phyloP scores from a whole-genome alignment of 495 filamentous ascomycete species.

The Tricharina praecox region DNA sequence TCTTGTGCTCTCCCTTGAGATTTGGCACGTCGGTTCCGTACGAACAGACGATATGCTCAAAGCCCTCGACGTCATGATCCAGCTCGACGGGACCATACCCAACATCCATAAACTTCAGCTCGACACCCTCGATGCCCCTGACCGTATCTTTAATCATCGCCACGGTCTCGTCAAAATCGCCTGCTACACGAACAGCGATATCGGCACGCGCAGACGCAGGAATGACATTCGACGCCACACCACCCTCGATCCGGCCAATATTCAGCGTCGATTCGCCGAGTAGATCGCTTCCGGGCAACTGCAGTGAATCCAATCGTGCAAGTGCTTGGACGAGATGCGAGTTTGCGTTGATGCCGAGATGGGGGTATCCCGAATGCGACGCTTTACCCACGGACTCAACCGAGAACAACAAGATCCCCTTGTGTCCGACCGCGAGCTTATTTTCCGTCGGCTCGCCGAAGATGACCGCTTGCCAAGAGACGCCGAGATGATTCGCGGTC shows the following conservation, averaged over 20 bases:
- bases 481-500: conserved; percentile 35
- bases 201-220: conserved; percentile 50
- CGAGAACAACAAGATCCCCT: conserved; percentile 52
- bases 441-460: conserved; percentile 87
- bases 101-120: conserved; percentile 37
- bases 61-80: conserved; percentile 65
- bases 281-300: conserved; percentile 53
- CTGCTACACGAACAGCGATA: conserved; percentile 60
- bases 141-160: conserved; percentile 42
- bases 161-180: conserved; percentile 41
- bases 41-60: conserved; percentile 62
- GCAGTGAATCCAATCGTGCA: conserved; percentile 41
- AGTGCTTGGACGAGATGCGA: conserved; percentile 55
- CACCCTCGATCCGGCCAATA: conserved; percentile 58
- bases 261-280: conserved; percentile 82
- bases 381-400: conserved; percentile 56
- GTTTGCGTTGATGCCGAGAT: conserved; percentile 65
- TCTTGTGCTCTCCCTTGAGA: conserved; percentile 51
- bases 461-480: conserved; percentile 49
- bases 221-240: conserved; percentile 80
- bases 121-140: conserved; percentile 36
- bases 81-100: conserved; percentile 62
- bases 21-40: conserved; percentile 88
- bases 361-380: conserved; percentile 78
- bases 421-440: conserved; percentile 76